phyloP scores from a whole-genome alignment of 148 eudicot species.

The Vaccinium vitisidaea region DNA sequence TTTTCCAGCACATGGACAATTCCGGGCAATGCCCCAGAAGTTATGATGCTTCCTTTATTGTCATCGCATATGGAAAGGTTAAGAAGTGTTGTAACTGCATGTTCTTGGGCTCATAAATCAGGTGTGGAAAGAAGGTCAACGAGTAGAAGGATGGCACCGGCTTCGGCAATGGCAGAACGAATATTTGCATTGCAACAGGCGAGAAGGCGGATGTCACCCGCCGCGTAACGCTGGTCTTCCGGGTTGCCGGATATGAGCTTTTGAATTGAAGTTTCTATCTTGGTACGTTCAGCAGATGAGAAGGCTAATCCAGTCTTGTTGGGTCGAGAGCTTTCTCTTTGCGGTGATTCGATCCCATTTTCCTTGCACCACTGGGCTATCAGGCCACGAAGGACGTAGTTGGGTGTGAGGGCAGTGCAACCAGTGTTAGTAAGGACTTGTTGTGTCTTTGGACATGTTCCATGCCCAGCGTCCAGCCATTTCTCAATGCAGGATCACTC shows the following conservation, averaged over 20 bases:
- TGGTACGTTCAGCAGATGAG: slow-evolving; percentile 65
- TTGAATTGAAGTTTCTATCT: slow-evolving; percentile 56
- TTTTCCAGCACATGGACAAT: too few relatives aligned
- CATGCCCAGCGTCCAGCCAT: slow-evolving; percentile 78
- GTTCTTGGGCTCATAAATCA: slow-evolving; percentile 78
- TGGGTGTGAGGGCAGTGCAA: slow-evolving; percentile 65
- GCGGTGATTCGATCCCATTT: slow-evolving; percentile 74
- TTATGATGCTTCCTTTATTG: slow-evolving; percentile 79
- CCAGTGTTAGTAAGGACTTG: slow-evolving; percentile 47
- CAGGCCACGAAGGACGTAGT: slow-evolving; percentile 82
- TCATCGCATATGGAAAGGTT: slow-evolving; percentile 89
- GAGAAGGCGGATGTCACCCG: slow-evolving; percentile 78
- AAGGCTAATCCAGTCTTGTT: slow-evolving; percentile 46
- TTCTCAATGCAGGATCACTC: slow-evolving; percentile 88
- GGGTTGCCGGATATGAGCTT: slow-evolving; percentile 61
- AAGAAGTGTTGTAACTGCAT: slow-evolving; percentile 87
- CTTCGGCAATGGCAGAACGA: slow-evolving; percentile 80
- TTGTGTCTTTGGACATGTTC: slow-evolving; percentile 90
- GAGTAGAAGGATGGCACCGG: slow-evolving; percentile 84
- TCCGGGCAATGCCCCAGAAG: too few relatives aligned
- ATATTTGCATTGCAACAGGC: slow-evolving; percentile 84
- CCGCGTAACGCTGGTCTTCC: slow-evolving; percentile 69
- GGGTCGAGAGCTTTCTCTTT: slow-evolving; percentile 47
- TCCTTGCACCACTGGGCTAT: slow-evolving; percentile 92
- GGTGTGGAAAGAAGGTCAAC: slow-evolving; percentile 54